A percentile compares a stretch with the other conserved stretches of the same genome.
phyloP scores from a whole-genome alignment of 306 rosid species.

The Cucumis cinereus region DNA sequence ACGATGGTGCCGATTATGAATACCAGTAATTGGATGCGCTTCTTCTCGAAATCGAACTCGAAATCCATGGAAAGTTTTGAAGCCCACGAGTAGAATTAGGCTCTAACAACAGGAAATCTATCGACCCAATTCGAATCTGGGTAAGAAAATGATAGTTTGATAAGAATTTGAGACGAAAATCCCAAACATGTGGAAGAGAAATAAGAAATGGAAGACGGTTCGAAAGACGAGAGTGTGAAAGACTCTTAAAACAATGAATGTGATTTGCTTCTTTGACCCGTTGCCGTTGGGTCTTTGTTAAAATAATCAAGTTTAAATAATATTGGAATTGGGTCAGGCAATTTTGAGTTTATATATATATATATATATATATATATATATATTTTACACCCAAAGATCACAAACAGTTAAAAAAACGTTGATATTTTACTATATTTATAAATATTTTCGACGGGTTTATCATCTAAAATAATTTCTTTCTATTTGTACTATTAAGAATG shows the following conservation, averaged over 20 bases:
- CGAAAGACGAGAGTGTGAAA: not conserved
- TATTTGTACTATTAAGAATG: no score
- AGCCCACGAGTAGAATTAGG: conserved; percentile 3
- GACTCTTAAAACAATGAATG: not conserved
- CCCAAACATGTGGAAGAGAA: not conserved
- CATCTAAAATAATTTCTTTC: no score
- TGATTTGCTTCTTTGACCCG: not conserved
- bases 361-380: no score
- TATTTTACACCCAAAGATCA: no score
- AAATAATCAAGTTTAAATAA: not conserved
- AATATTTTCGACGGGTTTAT: no score
- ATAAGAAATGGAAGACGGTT: not conserved
- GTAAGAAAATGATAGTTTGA: not conserved
- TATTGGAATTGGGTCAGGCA: no score
- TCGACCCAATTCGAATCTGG: not conserved
- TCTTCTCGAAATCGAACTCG: conserved; percentile 34
- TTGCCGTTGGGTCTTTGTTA: not conserved
- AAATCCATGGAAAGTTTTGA: conserved; percentile 32
- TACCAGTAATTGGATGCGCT: conserved; percentile 31
- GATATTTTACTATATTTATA: no score
- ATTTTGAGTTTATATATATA: no score
- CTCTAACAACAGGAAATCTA: not conserved
- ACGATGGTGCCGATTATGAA: conserved; percentile 30
- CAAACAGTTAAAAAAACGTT: no score
- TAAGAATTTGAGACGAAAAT: not conserved